A percentile compares a stretch with the other conserved stretches of the same genome.
phyloP scores from a whole-genome alignment of 2,329 filamentous ascomycete species.

The Claviceps citrina region DNA sequence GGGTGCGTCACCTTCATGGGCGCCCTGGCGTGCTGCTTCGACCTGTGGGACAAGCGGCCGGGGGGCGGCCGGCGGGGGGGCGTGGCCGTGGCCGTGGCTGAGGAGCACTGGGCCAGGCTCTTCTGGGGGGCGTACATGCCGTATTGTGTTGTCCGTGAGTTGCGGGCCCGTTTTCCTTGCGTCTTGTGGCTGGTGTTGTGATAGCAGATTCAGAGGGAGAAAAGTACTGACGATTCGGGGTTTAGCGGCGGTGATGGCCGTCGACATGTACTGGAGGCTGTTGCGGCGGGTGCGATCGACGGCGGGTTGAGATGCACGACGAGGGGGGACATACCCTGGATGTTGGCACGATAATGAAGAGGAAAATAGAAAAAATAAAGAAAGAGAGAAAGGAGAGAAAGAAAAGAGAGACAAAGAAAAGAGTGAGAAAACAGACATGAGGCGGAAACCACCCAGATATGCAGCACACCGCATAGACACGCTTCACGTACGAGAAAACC shows the following conservation, averaged over 20 bases:
- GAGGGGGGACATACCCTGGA: too few relatives aligned
- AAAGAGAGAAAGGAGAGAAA: too few relatives aligned
- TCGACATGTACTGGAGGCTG: slow-evolving; percentile 41
- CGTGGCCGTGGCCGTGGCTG: slow-evolving; percentile 5
- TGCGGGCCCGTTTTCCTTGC: neutral
- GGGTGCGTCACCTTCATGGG: slow-evolving; percentile 36
- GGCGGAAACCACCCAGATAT: too few relatives aligned
- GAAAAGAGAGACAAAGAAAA: too few relatives aligned
- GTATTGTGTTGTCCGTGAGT: slow-evolving; percentile 38
- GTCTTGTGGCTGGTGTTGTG: neutral
- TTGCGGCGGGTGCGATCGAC: slow-evolving; percentile 22
- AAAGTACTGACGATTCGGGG: too few relatives aligned
- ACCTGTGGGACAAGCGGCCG: slow-evolving; percentile 33
- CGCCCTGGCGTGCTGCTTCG: slow-evolving; percentile 34
- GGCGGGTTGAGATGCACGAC: too few relatives aligned
- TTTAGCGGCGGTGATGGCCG: slow-evolving; percentile 34
- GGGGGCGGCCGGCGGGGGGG: slow-evolving; percentile 26
- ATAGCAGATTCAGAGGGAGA: too few relatives aligned
- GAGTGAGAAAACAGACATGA: too few relatives aligned
- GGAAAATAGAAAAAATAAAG: too few relatives aligned
- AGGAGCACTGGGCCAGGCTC: slow-evolving; percentile 29
- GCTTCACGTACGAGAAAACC: too few relatives aligned
- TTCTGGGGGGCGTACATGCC: slow-evolving; percentile 35
- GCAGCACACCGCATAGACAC: too few relatives aligned
- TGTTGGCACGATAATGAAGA: too few relatives aligned